phyloP scores from a whole-genome alignment of 2,329 filamentous ascomycete species.

The Colletotrichum tropicale region DNA sequence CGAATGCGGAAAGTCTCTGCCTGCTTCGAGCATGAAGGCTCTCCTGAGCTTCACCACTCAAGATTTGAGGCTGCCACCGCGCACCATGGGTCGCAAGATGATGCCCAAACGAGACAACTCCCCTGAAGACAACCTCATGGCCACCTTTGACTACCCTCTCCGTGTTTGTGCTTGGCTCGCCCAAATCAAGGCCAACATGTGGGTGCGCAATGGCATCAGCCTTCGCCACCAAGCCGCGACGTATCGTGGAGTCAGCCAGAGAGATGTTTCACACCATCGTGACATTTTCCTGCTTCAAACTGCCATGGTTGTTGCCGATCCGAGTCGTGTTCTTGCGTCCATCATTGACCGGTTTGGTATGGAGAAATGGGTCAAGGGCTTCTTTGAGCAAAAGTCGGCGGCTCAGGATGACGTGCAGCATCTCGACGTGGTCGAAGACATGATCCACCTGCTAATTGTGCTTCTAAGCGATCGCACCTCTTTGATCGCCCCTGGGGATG shows the following conservation, averaged over 20 bases:
- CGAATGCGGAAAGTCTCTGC: conserved; percentile 82
- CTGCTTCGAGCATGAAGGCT: conserved; percentile 66
- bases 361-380: conserved; percentile 82
- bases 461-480: conserved; percentile 87
- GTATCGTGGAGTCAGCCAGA: conserved; percentile 86
- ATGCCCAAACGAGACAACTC: conserved; percentile 61
- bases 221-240: conserved; percentile 93
- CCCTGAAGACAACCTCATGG: conserved; percentile 81
- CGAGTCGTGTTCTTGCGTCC: conserved; percentile 82
- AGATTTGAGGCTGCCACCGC: conserved; percentile 70
- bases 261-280: conserved; percentile 92
- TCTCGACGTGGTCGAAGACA: conserved; percentile 92
- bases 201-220: conserved; percentile 97
- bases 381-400: conserved; percentile 74
- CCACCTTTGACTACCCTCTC: conserved; percentile 90
- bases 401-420: conserved; percentile 88
- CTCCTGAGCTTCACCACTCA: conserved; percentile 75
- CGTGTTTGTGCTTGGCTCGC: conserved; percentile 95
- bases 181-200: conserved; percentile 98
- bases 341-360: conserved; percentile 93
- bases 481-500: conserved; percentile 71
- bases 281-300: conserved; percentile 95
- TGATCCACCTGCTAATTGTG: conserved; percentile 91
- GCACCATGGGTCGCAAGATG: conserved; percentile 63
- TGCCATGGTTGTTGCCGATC: conserved; percentile 84